Conservation (phyloP, 495 filamentous ascomycete species). For the Jackrogersella minutella region DNA sequence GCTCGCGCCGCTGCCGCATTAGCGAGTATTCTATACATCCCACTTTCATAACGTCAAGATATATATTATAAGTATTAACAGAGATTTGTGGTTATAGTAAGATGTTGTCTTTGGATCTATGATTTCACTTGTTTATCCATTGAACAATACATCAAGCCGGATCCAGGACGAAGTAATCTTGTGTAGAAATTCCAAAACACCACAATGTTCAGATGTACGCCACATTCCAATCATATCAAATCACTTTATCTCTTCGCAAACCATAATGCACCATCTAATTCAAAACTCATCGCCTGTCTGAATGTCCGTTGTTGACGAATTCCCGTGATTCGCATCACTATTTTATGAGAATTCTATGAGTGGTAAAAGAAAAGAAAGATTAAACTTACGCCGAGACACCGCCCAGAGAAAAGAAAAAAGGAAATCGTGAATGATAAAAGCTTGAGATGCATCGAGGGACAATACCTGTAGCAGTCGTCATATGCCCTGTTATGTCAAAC, state of each 20-base stretch:
- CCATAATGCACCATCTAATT: background rate
- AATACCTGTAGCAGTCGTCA: slow-evolving; percentile 3
- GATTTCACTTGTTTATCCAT: no score
- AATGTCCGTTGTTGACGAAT: background rate
- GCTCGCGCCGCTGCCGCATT: background rate
- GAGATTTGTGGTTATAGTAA: background rate
- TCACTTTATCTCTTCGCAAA: background rate
- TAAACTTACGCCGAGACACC: slow-evolving; percentile 1
- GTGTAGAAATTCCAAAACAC: no score
- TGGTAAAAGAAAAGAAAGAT: background rate
- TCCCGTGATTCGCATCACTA: slow-evolving; percentile 35
- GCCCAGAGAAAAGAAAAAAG: background rate
- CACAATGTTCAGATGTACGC: no score
- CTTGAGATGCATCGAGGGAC: slow-evolving; percentile 5
- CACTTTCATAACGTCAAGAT: background rate
- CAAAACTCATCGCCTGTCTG: background rate
- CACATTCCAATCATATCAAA: background rate
- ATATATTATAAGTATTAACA: background rate
- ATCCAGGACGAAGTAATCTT: no score
- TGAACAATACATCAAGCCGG: no score
- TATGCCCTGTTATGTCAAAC: slow-evolving; percentile 14
- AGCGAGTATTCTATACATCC: background rate
- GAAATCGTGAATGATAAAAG: background rate
- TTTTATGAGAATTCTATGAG: slow-evolving; percentile 26
- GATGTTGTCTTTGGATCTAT: background rate